Evolutionary conservation across 345 rosid genomes (phyloP), one percentile per base, ranked within the genome.

Genomic region (Eucalyptus globulus): DNA sequence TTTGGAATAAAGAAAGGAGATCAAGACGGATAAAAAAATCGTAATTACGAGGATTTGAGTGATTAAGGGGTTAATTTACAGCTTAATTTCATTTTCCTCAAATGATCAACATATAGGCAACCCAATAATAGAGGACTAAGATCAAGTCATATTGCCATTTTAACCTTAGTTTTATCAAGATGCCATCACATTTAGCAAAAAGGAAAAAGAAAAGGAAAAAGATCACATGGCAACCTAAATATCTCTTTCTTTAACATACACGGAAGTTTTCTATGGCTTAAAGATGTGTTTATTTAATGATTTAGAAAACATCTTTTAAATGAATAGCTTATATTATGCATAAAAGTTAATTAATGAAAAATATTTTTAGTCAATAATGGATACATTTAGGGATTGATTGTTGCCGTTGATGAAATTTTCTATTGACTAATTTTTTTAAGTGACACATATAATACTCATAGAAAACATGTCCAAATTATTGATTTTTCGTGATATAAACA

Each of bases 401-500:
- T 60, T 27, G n/a, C 0, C 1, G 15, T 5, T 13, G 27, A 27
- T 27, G 31, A 27, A 60, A 27, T 11, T 60, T 26, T 60, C 27
- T 60, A 27, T 60, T 6, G 16, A 0, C 16, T 27, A 60, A 12
- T 26, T 60, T 60, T 53, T 53, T 12, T 12, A 3, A 27, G 31
- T 26, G n/a, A 60, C 12, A 60, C 7, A 60, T 12, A 6, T 12
- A 60, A 27, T 27, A 2, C 29, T 60, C 11, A 3, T 12, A 60
- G 3, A 62, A 62, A n/a, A 17, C 11, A 5, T 9, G 1, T 67
- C 6, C 11, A 31, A n/a, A 8, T 8, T 67, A 4, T 15, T 31
- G 21, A 31, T 67, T 67, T 14, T 65, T 1, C 2, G 0, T 0
- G 0, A 14, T 69, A 17, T 0, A 17, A 8, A 17, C 2, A 3